A percentile compares a stretch with the other conserved stretches of the same genome.
Conservation (phyloP, 1,284 basidiomycete genomes). For the Jaminaea rosea region DNA sequence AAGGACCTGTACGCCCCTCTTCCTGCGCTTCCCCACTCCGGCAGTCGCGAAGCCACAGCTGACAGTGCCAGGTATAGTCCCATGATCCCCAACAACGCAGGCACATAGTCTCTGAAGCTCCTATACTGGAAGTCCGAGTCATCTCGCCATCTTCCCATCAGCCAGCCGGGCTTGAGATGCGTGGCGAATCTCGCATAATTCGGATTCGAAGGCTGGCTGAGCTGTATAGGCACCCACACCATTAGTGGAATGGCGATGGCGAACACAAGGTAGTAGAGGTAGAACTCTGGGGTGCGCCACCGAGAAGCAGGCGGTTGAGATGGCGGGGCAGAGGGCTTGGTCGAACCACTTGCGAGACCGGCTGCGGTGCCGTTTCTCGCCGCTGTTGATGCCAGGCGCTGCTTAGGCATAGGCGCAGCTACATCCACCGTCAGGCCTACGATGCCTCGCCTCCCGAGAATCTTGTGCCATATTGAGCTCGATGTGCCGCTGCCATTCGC, state of each 20-base stretch:
- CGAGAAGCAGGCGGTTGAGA: conserved; percentile 46
- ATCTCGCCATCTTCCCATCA: conserved; percentile 50
- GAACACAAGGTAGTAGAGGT: conserved; percentile 63
- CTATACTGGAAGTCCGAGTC: conserved; percentile 49
- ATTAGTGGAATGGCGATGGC: conserved; percentile 64
- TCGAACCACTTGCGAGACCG: background rate
- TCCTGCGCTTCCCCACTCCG: background rate
- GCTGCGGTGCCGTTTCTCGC: background rate
- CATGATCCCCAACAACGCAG: conserved; percentile 36
- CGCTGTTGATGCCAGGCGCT: background rate
- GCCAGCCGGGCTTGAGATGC: conserved; percentile 57
- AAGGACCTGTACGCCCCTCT: background rate
- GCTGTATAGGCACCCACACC: conserved; percentile 66
- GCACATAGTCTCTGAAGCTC: conserved; percentile 45
- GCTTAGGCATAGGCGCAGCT: background rate
- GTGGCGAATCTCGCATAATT: conserved; percentile 62
- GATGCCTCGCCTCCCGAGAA: background rate
- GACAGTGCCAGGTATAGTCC: conserved; percentile 36
- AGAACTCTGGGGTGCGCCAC: conserved; percentile 78
- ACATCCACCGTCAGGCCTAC: background rate
- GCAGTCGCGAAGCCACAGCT: conserved; percentile 20
- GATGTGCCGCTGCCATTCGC: background rate
- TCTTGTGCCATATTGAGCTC: background rate
- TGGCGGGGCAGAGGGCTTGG: background rate
- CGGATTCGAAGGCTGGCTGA: conserved; percentile 64